Percentiles rank a stretch among this genome's conserved stretches.
Conservation (phyloP, 1,284 basidiomycete species). For the Leucoagaricus sp. region DNA sequence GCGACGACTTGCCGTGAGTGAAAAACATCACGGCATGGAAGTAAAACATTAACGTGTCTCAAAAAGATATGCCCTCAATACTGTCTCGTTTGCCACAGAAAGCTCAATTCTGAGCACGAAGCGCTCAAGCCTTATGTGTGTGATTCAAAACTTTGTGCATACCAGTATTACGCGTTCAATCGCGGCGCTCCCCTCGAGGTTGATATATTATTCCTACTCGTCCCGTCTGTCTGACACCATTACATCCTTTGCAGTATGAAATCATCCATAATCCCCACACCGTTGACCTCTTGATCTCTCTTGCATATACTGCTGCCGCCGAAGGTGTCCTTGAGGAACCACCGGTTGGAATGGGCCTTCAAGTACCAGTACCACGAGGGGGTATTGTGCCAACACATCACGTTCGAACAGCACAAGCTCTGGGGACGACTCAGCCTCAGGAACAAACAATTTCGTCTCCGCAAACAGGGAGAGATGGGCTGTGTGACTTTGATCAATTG, state of each 20-base stretch:
- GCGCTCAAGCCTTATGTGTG: conserved; percentile 71
- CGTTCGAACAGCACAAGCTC: background rate
- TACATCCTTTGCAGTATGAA: conserved; percentile 49
- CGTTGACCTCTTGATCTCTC: conserved; percentile 63
- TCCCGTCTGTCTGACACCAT: background rate
- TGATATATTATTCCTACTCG: conserved; percentile 17
- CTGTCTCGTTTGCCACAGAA: conserved; percentile 65
- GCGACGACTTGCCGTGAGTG: conserved; percentile 54
- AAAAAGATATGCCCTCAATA: conserved; percentile 58
- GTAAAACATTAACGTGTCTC: background rate
- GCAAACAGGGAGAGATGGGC: conserved; percentile 32
- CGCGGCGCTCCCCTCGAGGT: conserved; percentile 66
- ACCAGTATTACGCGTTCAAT: conserved; percentile 64
- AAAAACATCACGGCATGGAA: background rate
- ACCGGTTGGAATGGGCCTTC: conserved; percentile 57
- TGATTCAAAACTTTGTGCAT: conserved; percentile 56
- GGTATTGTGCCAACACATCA: background rate
- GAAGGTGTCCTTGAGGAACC: conserved; percentile 54
- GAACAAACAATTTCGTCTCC: background rate
- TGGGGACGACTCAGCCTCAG: background rate
- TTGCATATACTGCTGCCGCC: conserved; percentile 53
- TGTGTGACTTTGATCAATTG: conserved; percentile 54
- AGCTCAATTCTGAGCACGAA: conserved; percentile 50
- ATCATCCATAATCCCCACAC: conserved; percentile 57
- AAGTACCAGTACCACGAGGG: conserved; percentile 39